Percentiles rank a stretch among this genome's conserved stretches.
Conservation (phyloP, 495 filamentous ascomycete species). For the Wilcoxina mikolae region DNA sequence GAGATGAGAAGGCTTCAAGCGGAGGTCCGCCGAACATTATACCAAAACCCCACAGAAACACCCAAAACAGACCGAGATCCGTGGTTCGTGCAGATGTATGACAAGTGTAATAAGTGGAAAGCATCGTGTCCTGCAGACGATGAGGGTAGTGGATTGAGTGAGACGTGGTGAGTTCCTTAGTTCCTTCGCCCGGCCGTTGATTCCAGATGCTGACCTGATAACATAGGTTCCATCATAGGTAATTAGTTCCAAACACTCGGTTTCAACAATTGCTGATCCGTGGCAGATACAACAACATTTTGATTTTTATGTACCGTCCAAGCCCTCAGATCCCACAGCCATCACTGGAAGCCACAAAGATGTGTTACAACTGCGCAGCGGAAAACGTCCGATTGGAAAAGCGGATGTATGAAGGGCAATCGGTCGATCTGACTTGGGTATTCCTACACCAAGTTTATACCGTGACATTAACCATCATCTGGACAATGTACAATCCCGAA, state of each 20-base stretch:
- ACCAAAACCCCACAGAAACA: conserved; percentile 58
- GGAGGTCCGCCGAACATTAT: conserved; percentile 70
- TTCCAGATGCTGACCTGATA: conserved; percentile 37
- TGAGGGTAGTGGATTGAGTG: conserved; percentile 48
- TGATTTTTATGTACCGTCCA: conserved; percentile 69
- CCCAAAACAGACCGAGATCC: conserved; percentile 62
- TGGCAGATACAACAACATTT: conserved; percentile 57
- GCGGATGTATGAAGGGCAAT: conserved; percentile 55
- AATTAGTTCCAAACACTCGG: neutral
- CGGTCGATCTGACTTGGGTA: conserved; percentile 80
- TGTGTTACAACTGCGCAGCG: conserved; percentile 65
- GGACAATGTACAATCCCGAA: conserved; percentile 72
- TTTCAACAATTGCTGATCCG: conserved; percentile 11
- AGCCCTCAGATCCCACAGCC: conserved; percentile 82
- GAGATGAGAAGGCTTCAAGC: conserved; percentile 79
- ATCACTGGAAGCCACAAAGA: conserved; percentile 52
- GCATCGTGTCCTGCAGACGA: conserved; percentile 45
- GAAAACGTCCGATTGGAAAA: conserved; percentile 65
- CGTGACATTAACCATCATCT: conserved; percentile 72
- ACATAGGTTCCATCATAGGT: conserved; percentile 36
- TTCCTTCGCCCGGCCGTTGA: too few species aligned
- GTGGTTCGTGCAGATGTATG: conserved; percentile 70
- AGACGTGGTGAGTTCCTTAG: conserved; percentile 40
- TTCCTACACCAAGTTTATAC: conserved; percentile 78
- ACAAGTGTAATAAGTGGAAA: conserved; percentile 62